phyloP scores from a whole-genome alignment of 106 monocot genomes.

The Acanthochlamys bracteata region DNA sequence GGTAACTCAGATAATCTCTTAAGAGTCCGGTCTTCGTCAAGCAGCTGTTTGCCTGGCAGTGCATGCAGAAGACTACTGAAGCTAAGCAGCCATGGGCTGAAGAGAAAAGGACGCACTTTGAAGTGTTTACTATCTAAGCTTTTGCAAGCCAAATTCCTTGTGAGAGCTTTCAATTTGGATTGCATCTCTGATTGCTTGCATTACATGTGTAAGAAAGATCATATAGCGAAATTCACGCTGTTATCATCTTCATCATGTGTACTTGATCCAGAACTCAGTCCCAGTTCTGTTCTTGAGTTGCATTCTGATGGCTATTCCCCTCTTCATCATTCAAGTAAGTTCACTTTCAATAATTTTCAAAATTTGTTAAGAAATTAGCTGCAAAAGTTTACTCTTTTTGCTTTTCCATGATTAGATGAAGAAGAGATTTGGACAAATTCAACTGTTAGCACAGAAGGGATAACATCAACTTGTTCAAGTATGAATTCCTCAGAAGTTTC shows the following conservation, averaged over 20 bases:
- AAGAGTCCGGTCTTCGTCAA: neutral
- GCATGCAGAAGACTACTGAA: conserved; percentile 19
- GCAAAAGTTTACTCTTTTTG: neutral
- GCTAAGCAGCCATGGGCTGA: conserved; percentile 13
- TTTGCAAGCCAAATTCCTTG: conserved; percentile 1
- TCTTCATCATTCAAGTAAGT: conserved; percentile 15
- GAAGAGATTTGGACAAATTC: neutral
- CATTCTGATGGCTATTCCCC: conserved; percentile 27
- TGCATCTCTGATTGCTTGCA: conserved; percentile 1
- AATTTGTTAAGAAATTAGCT: neutral
- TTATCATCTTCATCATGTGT: neutral
- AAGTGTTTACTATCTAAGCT: conserved; percentile 12
- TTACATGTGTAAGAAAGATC: neutral
- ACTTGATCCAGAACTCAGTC: conserved; percentile 20
- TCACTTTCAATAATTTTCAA: neutral
- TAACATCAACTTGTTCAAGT: conserved; percentile 16
- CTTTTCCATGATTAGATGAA: no score
- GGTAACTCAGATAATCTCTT: conserved; percentile 17
- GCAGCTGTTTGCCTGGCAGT: conserved; percentile 24
- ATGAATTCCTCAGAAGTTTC: conserved; percentile 5
- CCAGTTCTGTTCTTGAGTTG: conserved; percentile 47
- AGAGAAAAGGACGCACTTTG: conserved; percentile 17
- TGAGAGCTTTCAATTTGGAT: conserved; percentile 13
- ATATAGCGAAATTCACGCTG: neutral
- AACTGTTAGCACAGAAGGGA: neutral